Base-by-base conservation (phyloP, 768 basidiomycete genomes). In the Leccinum truebloodii region DNA sequence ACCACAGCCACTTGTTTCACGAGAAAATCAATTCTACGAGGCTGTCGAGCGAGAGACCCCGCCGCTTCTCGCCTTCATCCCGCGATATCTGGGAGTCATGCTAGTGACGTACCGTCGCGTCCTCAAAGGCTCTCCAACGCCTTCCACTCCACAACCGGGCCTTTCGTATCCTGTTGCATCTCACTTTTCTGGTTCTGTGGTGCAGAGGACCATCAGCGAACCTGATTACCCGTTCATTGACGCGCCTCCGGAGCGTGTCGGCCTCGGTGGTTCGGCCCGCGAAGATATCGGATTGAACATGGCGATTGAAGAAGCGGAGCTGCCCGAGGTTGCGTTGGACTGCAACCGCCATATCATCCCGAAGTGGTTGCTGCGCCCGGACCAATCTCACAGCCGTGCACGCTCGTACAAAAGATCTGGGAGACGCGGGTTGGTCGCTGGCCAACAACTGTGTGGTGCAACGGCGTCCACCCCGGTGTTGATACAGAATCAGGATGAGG, bases 41-140 rank as follows among this genome's bases (percentile, higher is more conserved):
- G 86, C 95, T 2, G 94, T 98, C 34, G 97, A 99, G 73, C 84
- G 88, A 28, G 92, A 94, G 68, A 92, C 93, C 0, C 96, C 97
- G 0, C 94, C 93, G 4, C 81, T 99, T 9, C 82, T 98, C 4
- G 89, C 85, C 14, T 99, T 94, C 69, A 97, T 98, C 61, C 97
- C 97, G n/a, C 89, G 95, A 49, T 99, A 99, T 75, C 81, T 99
- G 16, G 97, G 97, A 24, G 97, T 99, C 57, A 97, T 99, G 94
- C 83, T 98, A 46, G 96, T 99, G 67, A 96, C 90, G 55, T 98
- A 98, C 71, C 87, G 97, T 26, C 85, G 89, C 14, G 90, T 94
- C 44, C 77, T 82, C 14, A 86, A 81, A 67, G 68, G 73, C 13
- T 67, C 66, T 34, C 63, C 65, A 32, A 65, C 72, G 10, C 65